phyloP scores from a whole-genome alignment of 768 basidiomycete species.

The Podaxis rugospora region DNA sequence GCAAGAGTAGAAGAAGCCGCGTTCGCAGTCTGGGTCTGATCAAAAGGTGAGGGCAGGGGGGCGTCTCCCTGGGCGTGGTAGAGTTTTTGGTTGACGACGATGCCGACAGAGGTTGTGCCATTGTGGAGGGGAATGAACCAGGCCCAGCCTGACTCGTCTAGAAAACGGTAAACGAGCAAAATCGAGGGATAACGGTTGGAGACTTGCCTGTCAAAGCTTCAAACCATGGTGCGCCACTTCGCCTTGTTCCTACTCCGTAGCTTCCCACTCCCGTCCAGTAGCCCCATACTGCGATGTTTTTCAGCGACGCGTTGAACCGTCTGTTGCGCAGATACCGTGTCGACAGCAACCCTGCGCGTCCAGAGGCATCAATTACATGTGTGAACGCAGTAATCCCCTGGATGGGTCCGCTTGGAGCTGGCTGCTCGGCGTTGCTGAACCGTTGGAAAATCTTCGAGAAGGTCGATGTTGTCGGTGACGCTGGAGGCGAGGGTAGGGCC shows the following conservation, averaged over 20 bases:
- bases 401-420: conserved; percentile 14
- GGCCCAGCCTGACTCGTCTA: conserved; percentile 68
- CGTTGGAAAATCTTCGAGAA: conserved; percentile 17
- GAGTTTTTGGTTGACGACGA: conserved; percentile 54
- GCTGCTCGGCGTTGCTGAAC: conserved; percentile 14
- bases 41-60: conserved; percentile 25
- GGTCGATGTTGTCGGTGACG: conserved; percentile 30
- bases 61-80: conserved; percentile 34
- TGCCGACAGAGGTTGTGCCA: conserved; percentile 56
- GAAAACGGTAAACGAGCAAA: conserved; percentile 3
- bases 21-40: conserved; percentile 19
- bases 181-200: background rate
- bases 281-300: conserved; percentile 76
- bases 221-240: conserved; percentile 62
- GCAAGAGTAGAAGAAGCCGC: conserved; percentile 23
- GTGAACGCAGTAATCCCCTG: conserved; percentile 57
- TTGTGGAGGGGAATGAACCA: conserved; percentile 72
- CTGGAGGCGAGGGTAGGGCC: conserved; percentile 34
- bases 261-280: conserved; percentile 58
- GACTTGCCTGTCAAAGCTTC: conserved; percentile 63
- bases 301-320: conserved; percentile 61
- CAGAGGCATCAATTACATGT: conserved; percentile 70
- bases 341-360: conserved; percentile 68
- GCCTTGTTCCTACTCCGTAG: conserved; percentile 45
- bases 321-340: conserved; percentile 67